Percentiles rank a stretch among this genome's conserved stretches.
phyloP scores from a whole-genome alignment of 352 stramenopile species.

The Globisporangium okanoganense region DNA sequence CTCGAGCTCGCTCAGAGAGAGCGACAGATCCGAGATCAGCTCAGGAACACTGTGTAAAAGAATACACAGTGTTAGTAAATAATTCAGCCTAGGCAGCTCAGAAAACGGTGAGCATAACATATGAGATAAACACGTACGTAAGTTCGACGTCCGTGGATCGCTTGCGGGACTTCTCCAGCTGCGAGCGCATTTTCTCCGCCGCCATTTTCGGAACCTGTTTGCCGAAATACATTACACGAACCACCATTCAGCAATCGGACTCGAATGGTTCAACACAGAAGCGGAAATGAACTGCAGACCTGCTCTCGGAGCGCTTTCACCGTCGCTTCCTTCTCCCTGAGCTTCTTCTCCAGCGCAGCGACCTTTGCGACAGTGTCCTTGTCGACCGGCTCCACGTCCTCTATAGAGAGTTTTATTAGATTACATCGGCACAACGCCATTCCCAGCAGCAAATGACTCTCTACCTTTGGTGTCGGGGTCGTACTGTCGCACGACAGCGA shows the following conservation, averaged over 20 bases:
- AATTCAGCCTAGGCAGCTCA: not conserved
- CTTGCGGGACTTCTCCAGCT: slow-evolving; percentile 55
- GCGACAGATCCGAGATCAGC: slow-evolving; percentile 21
- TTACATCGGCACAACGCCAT: too few relatives aligned
- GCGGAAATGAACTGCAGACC: slow-evolving; percentile 13
- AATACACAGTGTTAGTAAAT: not conserved
- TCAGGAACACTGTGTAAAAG: slow-evolving; percentile 23
- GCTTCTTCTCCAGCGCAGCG: slow-evolving; percentile 39
- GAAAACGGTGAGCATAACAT: too few relatives aligned
- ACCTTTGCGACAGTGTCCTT: slow-evolving; percentile 34
- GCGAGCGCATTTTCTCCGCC: slow-evolving; percentile 41
- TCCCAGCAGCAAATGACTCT: too few relatives aligned
- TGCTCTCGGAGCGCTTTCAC: slow-evolving; percentile 58
- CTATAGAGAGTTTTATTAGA: slow-evolving; percentile 20
- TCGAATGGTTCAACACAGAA: not conserved
- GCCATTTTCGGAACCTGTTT: slow-evolving; percentile 47
- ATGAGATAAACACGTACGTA: slow-evolving; percentile 20
- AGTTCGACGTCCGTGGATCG: slow-evolving; percentile 47
- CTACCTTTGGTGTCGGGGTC: slow-evolving; percentile 60
- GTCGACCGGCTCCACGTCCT: slow-evolving; percentile 63
- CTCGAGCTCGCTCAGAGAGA: slow-evolving; percentile 41
- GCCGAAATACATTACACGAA: not conserved
- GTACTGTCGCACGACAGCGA: slow-evolving; percentile 60
- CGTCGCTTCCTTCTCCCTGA: slow-evolving; percentile 47
- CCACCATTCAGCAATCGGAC: not conserved